phyloP scores from a whole-genome alignment of 2,329 filamentous ascomycete genomes.

The Dothistroma septosporum region DNA sequence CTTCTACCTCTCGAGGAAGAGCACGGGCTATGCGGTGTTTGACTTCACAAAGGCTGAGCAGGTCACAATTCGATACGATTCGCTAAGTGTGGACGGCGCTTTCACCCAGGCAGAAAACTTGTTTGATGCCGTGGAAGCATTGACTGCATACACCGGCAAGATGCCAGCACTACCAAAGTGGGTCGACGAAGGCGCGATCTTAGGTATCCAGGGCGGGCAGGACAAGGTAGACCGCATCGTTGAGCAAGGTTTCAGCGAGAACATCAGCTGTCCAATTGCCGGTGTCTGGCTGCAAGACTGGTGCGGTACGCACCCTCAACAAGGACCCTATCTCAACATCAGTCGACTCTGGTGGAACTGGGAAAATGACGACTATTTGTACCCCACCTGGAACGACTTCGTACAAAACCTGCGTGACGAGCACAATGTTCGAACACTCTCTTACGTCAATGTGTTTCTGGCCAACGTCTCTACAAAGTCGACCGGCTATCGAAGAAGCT shows the following conservation, averaged over 20 bases:
- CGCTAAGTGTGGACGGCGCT: conserved; percentile 24
- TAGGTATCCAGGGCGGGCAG: conserved; percentile 39
- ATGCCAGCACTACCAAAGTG: conserved; percentile 34
- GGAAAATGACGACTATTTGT: conserved; percentile 36
- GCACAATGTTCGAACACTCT: conserved; percentile 32
- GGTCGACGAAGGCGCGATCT: conserved; percentile 34
- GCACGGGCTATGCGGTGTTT: conserved; percentile 34
- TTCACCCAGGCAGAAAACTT: conserved; percentile 25
- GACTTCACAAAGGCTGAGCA: conserved; percentile 28
- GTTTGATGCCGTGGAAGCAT: conserved; percentile 34
- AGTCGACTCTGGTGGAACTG: conserved; percentile 41
- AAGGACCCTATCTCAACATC: conserved; percentile 35
- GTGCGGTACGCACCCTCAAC: conserved; percentile 36
- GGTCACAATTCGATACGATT: conserved; percentile 26
- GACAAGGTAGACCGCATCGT: conserved; percentile 36
- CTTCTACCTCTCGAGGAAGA: conserved; percentile 32
- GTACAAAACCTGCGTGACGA: conserved; percentile 33
- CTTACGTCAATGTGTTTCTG: conserved; percentile 38
- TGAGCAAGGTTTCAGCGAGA: conserved; percentile 27
- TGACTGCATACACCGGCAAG: conserved; percentile 35
- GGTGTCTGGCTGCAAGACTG: conserved; percentile 39
- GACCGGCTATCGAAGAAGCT: conserved; percentile 32
- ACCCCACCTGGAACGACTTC: conserved; percentile 36
- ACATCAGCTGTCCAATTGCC: conserved; percentile 33
- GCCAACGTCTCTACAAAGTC: conserved; percentile 36